Base-by-base conservation (phyloP, 2,329 filamentous ascomycete species). In the Beauveria sp. region DNA sequence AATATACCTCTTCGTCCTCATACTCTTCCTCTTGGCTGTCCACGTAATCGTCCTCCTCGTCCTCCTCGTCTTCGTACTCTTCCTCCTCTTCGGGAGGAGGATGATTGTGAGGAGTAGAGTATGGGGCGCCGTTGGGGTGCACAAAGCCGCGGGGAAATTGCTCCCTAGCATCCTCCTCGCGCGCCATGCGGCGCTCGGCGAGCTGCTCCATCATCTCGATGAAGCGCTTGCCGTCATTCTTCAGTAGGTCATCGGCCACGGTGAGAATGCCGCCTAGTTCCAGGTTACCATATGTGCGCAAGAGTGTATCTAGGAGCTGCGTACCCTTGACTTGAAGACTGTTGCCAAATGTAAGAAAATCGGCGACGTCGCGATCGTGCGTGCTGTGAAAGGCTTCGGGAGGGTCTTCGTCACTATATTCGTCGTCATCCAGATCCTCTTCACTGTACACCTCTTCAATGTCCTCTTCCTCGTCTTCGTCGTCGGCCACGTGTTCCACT, bases 181-280 rank as follows among this genome's bases (percentile, higher is more conserved):
- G 88, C 71, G 92, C 91, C 93, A 99, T 97, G 69, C 94, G 86
- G 69, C 93, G 90, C 77, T 99, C 94, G 43, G 94, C 94, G 69
- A 99, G 84, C 77, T 97, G 93, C 75, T 99, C 94, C 94, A 99
- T 99, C 94, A 99, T 99, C 74, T 99, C 94, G 76, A 99, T 99
- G 78, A 99, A 99, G 72, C 96, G 96, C 76, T 96, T 96, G 70
- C 94, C 94, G 75, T 99, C 94, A 76, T 99, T 99, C 76, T 97
- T 97, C 65, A 99, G 84, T 66, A 99, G 82, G 77, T 99, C 94
- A 80, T 99, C 94, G 74, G 94, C 94, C 71, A 99, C 94, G 67
- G 94, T 99, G 73, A 99, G 86, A 76, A 99, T 97, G 72, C 94
- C 96, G 80, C 94, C 92, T 91, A 83, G 75, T 70, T 75, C 74